These are phyloP conservation scores for Candida wancherniae DNA, from an alignment of 805 yeast species.

Conservation along the genomic window DNA sequence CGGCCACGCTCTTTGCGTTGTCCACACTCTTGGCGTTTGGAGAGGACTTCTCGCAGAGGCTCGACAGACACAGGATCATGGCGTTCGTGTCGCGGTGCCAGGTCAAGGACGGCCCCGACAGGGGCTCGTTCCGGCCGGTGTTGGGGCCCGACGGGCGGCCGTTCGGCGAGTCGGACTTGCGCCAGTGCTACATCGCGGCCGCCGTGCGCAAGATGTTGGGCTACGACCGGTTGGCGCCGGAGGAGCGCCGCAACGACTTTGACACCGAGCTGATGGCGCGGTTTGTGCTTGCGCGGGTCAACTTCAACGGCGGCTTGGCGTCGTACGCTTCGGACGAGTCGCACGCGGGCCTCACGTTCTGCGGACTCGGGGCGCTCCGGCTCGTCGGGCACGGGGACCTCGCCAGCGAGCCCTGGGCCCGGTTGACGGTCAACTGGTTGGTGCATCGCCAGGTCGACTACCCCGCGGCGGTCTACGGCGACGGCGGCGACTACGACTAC, in stretches of 20 bases:
- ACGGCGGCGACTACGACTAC: constrained; percentile 30
- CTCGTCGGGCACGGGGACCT: constrained; percentile 29
- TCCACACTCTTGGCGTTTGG: constrained; percentile 49
- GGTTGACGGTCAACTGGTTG: constrained; percentile 52
- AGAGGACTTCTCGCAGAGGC: constrained; percentile 30
- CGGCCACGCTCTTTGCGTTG: constrained; percentile 76
- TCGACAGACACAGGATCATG: constrained; percentile 47
- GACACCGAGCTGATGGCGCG: constrained; percentile 35
- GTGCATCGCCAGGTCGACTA: constrained; percentile 54
- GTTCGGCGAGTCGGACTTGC: constrained; percentile 66
- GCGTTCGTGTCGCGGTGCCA: constrained; percentile 60
- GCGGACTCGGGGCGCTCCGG: constrained; percentile 64
- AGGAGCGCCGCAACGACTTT: constrained; percentile 32
- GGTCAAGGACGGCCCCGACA: constrained; percentile 21
- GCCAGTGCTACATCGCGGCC: constrained; percentile 71
- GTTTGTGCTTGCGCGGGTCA: constrained; percentile 28
- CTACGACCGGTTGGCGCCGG: constrained; percentile 24
- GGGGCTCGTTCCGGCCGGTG: constrained; percentile 35
- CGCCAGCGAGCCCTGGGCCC: constrained; percentile 12
- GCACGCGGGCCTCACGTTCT: constrained; percentile 84
- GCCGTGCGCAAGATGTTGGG: constrained; percentile 53
- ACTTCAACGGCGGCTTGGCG: constrained; percentile 71
- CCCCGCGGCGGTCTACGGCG: constrained; percentile 22
- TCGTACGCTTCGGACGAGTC: constrained; percentile 51
- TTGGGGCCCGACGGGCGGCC: constrained; percentile 18